Base-by-base conservation (phyloP, 768 basidiomycete genomes). In the Russula sp. region DNA sequence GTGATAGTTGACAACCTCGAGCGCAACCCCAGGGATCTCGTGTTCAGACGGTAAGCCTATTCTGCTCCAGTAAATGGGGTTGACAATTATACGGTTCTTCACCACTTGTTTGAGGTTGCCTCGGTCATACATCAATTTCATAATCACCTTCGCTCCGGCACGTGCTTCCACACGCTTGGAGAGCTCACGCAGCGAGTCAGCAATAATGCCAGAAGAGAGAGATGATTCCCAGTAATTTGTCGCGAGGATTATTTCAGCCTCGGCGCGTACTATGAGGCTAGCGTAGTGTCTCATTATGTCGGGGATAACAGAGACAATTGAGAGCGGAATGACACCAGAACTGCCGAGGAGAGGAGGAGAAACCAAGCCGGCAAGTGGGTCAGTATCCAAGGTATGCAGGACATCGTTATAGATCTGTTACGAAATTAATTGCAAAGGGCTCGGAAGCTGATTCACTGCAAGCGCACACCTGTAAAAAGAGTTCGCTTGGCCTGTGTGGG, bases 231-330 rank as follows among this genome's bases (percentile, higher is more conserved):
- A 80, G 66, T 83, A 84, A 71, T 87, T 88, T 5, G 87, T 88
- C 2, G 84, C 85, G 14, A 89, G 75, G 66, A 89, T 77, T 16
- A 88, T 79, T 73, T 89, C 87, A 44, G 80, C 75, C 68, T 86
- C 74, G 9, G 87, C 86, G 35, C 77, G 75, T 27, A 84, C 78
- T 57, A 89, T 86, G 53, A 82, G 76, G 53, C 84, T 81, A 20
- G 80, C 77, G 73, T 87, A 85, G 68, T 89, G 87, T 57, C 80
- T 78, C 79, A 88, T 86, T 66, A 88, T 89, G 68, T 89, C 88
- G 0, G 88, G 85, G 50, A 88, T 84, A 48, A 84, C 73, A 18
- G 85, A 86, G 68, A 87, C 76, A 68, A 88, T 79, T 7, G 80
- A 76, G 39, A 87, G 74, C 14, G 85, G 87, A 37, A 87, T 79